A percentile compares a stretch with the other conserved stretches of the same genome.
Evolutionary conservation across 78 protist genomes (phyloP).

Genomic region (Polysphondylium violaceum): DNA sequence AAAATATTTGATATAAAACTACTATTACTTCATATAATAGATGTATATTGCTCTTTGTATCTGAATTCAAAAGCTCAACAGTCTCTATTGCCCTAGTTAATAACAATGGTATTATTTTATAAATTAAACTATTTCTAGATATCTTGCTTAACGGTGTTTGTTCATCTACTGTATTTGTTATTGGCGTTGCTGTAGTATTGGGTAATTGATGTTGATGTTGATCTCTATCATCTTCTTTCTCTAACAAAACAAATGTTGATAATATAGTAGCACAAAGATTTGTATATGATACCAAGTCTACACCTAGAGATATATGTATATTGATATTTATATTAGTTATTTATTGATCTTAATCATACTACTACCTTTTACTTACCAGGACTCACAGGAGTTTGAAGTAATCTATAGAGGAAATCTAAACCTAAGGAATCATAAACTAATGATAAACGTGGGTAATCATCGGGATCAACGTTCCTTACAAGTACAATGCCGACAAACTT

Average conservation of each 20-base stretch:
- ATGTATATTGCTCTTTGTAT: background rate
- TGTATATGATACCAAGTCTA: constrained; percentile 46
- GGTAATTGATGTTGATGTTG: no score
- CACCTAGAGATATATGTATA: background rate
- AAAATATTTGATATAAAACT: constrained; percentile 2
- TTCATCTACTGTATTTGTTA: no score
- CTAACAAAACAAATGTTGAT: constrained; percentile 30
- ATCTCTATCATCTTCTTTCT: background rate
- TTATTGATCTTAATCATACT: no score
- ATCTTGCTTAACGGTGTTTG: background rate
- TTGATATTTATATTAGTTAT: background rate
- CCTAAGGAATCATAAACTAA: constrained; percentile 31
- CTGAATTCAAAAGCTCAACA: background rate
- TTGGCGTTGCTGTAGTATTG: no score
- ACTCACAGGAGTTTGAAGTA: constrained; percentile 42
- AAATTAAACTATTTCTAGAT: background rate
- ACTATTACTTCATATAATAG: constrained; percentile 5
- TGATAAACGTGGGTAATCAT: background rate
- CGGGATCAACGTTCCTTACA: constrained; percentile 32
- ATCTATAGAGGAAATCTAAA: constrained; percentile 29
- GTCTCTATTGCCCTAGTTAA: background rate
- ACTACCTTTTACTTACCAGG: constrained; percentile 10
- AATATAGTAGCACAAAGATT: constrained; percentile 21
- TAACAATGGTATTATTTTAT: background rate
- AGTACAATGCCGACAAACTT: constrained; percentile 63